Evolutionary conservation across 805 yeast genomes (phyloP), one percentile per base, ranked within the genome.

Genomic region (Candida caryicola): DNA sequence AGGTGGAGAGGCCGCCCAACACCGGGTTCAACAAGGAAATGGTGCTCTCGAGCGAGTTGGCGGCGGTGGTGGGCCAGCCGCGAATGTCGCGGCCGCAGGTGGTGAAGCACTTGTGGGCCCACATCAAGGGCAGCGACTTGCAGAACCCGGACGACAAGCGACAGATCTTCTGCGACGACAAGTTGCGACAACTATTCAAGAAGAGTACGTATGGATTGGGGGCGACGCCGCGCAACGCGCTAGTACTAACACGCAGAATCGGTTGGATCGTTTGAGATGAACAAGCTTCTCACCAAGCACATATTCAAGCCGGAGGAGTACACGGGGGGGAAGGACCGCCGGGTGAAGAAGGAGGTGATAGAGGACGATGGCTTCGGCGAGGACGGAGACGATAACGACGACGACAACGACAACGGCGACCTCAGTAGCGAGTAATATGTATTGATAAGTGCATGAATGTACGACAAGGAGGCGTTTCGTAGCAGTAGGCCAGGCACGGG

Each of bases 81-180:
- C 69, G 61, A 38, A 52, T 77, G 30, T 71, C 90, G 3, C 63
- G 95, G 47, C 80, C 91, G 0, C 82, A 82, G 53, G 80, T 83
- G 13, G 89, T 84, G 7, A 82, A 82, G 44, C 59, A 59, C 32
- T 55, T 85, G 4, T 85, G 95, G 95, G 73, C 68, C 10, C 77
- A 87, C 57, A 83, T 87, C 40, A 81, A 79, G 49, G 74, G 57
- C 8, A 54, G 82, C 42, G 57, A 74, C 19, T 59, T 86, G 21
- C 95, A 85, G 54, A 77, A 83, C 45, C 85, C 89, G 1, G 50
- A 64, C 1, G 85, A 86, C 57, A 71, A 73, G 45, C 66, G 91
- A 37, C 79, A 77, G 40, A 80, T 86, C 4, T 13, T 76, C 3
- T 82, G 87, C 51, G 88, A 82, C 49, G 83, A 71, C 0, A 69